Percentiles rank a stretch among this genome's conserved stretches.
Conservation (phyloP, 768 basidiomycete species). For the Suillus placidus region DNA sequence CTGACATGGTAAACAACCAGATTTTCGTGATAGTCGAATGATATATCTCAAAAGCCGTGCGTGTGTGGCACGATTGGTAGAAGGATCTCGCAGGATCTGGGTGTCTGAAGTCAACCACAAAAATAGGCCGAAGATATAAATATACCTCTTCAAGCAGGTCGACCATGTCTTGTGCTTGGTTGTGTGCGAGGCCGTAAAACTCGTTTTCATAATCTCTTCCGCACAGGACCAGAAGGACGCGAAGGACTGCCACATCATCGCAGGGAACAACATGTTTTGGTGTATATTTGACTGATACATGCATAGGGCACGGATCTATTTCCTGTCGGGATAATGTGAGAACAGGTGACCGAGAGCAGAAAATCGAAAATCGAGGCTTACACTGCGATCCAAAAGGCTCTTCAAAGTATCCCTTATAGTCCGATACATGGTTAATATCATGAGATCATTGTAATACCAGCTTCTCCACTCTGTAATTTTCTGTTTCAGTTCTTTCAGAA, state of each 20-base stretch:
- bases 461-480: constrained; percentile 15
- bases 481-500: constrained; percentile 12
- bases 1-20: constrained; percentile 22
- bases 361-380: not conserved
- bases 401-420: not conserved
- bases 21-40: constrained; percentile 35
- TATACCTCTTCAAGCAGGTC: constrained; percentile 29
- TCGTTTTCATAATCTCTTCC: constrained; percentile 14
- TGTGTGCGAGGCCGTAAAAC: constrained; percentile 16
- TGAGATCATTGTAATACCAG: constrained; percentile 12
- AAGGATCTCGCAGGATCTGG: constrained; percentile 21
- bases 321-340: not conserved
- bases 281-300: not conserved
- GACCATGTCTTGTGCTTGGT: constrained; percentile 18
- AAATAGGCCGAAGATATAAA: not conserved
- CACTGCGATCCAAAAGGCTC: not conserved
- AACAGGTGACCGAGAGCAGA: not conserved
- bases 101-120: not conserved
- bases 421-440: not conserved
- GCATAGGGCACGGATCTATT: not conserved
- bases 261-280: not conserved
- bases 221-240: constrained; percentile 22
- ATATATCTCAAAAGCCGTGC: constrained; percentile 17
- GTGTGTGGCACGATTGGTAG: constrained; percentile 16
- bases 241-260: not conserved